Evolutionary conservation across 1,284 basidiomycete genomes (phyloP).

Genomic region (Marasmius oreades): DNA sequence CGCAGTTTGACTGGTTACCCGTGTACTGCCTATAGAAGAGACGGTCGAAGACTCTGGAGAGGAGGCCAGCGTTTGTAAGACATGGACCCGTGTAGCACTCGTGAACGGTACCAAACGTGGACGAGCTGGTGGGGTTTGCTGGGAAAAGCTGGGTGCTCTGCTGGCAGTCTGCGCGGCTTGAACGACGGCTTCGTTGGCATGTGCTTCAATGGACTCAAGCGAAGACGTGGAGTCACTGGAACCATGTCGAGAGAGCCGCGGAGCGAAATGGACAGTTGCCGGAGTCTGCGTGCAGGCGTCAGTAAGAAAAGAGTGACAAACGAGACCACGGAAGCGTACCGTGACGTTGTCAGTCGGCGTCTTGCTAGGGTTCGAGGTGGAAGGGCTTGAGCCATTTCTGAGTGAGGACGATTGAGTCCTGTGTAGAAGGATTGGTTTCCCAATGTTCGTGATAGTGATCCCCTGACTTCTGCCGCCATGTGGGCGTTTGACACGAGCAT

Average conservation of each 20-base stretch:
- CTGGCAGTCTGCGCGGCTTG: conserved; percentile 45
- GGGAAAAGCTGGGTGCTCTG: conserved; percentile 38
- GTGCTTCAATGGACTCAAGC: conserved; percentile 28
- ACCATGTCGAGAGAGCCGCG: conserved; percentile 27
- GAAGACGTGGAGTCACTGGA: conserved; percentile 34
- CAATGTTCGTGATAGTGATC: conserved; percentile 53
- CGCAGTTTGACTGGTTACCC: conserved; percentile 65
- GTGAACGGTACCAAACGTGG: conserved; percentile 75
- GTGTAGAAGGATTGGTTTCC: conserved; percentile 44
- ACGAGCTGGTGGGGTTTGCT: conserved; percentile 26
- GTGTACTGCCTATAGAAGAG: conserved; percentile 26
- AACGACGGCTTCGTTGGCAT: conserved; percentile 46
- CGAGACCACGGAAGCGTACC: not conserved
- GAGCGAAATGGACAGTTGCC: conserved; percentile 36
- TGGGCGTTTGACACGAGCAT: conserved; percentile 33
- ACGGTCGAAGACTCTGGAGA: conserved; percentile 28
- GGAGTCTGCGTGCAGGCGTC: conserved; percentile 35
- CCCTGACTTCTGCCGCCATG: conserved; percentile 26
- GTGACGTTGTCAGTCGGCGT: conserved; percentile 18
- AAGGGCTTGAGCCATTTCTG: not conserved
- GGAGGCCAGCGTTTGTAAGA: conserved; percentile 39
- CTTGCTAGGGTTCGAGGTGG: conserved; percentile 17
- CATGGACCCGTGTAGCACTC: conserved; percentile 62
- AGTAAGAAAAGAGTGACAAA: not conserved
- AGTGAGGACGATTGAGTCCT: conserved; percentile 12